These are phyloP conservation scores for Pontederia paniculata DNA, from an alignment of 176 grass and related monocot genomes.

Conservation along the genomic window DNA sequence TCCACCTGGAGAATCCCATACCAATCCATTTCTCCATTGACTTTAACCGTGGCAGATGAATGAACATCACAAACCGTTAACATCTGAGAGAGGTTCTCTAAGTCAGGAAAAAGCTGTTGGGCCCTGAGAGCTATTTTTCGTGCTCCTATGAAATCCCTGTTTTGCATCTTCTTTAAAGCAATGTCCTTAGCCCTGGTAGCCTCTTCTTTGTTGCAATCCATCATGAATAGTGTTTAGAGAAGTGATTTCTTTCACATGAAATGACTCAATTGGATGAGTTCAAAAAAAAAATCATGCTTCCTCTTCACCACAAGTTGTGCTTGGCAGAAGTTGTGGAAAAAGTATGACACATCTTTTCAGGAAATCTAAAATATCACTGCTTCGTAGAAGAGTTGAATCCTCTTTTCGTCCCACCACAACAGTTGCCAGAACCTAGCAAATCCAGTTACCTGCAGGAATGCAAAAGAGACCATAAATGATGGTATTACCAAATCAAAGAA, in stretches of 20 bases:
- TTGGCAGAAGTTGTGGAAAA: too few relatives aligned
- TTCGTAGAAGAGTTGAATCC: too few relatives aligned
- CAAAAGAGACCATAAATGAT: too few relatives aligned
- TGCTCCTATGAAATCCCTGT: constrained; percentile 11
- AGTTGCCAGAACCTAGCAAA: too few relatives aligned
- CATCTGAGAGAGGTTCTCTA: constrained; percentile 9
- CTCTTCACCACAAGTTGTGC: neutral
- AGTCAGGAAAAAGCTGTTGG: neutral
- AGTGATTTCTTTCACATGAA: neutral
- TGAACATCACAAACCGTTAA: constrained; percentile 4
- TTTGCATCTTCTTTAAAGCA: constrained; percentile 6
- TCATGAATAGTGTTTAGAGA: neutral
- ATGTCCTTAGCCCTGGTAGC: neutral
- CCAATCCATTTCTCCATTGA: constrained; percentile 2
- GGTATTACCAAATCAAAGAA: too few relatives aligned
- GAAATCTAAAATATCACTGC: too few relatives aligned
- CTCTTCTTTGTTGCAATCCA: constrained; percentile 12
- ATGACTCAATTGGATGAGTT: neutral
- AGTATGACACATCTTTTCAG: too few relatives aligned
- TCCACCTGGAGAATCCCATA: constrained; percentile 1
- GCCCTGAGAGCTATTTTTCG: constrained; percentile 1
- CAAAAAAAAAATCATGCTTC: neutral
- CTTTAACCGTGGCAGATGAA: neutral
- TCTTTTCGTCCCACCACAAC: too few relatives aligned
- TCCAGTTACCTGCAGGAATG: too few relatives aligned